Conservation (phyloP, 2,329 filamentous ascomycete genomes). For the Chrysoporthe austroafricana region DNA sequence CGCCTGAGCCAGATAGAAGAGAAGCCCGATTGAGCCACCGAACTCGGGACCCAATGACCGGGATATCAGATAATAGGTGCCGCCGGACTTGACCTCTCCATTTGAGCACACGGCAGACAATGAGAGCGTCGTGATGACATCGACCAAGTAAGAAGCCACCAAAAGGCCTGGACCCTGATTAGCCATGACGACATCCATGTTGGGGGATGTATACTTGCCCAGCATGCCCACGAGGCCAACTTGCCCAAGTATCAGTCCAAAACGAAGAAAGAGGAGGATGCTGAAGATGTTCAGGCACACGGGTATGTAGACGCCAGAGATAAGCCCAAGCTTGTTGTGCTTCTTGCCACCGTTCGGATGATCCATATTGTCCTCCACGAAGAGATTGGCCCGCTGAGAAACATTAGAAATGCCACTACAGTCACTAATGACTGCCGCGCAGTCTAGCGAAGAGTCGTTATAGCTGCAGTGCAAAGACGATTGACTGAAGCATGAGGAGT, state of each 20-base stretch:
- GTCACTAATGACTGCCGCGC: neutral
- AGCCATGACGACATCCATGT: slow-evolving; percentile 18
- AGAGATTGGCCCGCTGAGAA: neutral
- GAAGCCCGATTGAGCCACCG: slow-evolving; percentile 82
- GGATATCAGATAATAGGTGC: slow-evolving; percentile 88
- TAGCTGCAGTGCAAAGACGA: neutral
- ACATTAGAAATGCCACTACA: neutral
- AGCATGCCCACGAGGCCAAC: slow-evolving; percentile 79
- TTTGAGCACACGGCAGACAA: slow-evolving; percentile 89
- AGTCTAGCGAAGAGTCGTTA: neutral
- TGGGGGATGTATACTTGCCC: slow-evolving; percentile 52
- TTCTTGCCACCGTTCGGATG: slow-evolving; percentile 37
- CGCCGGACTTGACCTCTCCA: slow-evolving; percentile 84
- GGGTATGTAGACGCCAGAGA: slow-evolving; percentile 83
- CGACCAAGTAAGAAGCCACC: slow-evolving; percentile 74
- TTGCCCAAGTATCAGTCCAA: slow-evolving; percentile 82
- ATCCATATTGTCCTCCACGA: slow-evolving; percentile 37
- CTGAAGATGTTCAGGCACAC: slow-evolving; percentile 88
- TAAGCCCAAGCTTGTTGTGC: slow-evolving; percentile 69
- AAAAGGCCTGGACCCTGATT: slow-evolving; percentile 63
- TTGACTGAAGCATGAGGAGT: neutral
- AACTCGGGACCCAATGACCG: slow-evolving; percentile 86
- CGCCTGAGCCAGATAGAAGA: slow-evolving; percentile 89
- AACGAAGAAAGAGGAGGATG: slow-evolving; percentile 90
- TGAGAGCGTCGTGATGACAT: slow-evolving; percentile 83